Percentiles rank a stretch among this genome's conserved stretches.
These are phyloP conservation scores for Hibiscus tridactylites DNA, from an alignment of 345 rosid genomes.

Conservation along the genomic window DNA sequence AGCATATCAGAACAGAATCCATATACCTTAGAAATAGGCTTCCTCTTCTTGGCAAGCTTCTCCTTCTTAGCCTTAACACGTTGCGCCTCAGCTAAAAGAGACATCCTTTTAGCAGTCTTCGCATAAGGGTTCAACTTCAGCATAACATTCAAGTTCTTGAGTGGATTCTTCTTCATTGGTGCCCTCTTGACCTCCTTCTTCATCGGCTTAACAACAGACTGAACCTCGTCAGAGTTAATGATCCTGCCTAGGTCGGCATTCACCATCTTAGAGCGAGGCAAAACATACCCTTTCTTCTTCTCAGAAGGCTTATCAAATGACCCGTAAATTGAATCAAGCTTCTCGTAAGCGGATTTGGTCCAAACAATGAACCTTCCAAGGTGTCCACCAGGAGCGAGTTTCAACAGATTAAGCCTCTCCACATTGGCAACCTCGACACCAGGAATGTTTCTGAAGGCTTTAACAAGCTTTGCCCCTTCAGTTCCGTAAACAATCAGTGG, in stretches of 20 bases:
- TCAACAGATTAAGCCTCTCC: conserved; percentile 70
- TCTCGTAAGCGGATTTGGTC: conserved; percentile 91
- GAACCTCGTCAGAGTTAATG: conserved; percentile 93
- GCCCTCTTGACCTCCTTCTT: conserved; percentile 68
- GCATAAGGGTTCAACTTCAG: conserved; percentile 87
- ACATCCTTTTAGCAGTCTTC: conserved; percentile 91
- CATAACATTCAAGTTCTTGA: conserved; percentile 81
- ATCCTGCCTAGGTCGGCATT: conserved; percentile 88
- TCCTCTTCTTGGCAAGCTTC: conserved; percentile 86
- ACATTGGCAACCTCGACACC: conserved; percentile 89
- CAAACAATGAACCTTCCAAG: conserved; percentile 90
- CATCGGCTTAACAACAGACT: conserved; percentile 79
- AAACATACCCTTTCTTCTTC: conserved; percentile 83
- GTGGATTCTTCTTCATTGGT: conserved; percentile 88
- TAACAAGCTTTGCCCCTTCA: conserved; percentile 75
- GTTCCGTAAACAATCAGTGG: conserved; percentile 80
- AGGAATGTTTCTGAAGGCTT: conserved; percentile 86
- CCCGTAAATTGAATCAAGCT: conserved; percentile 81
- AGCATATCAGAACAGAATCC: not conserved
- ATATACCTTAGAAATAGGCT: conserved; percentile 57
- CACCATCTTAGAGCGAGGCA: conserved; percentile 87
- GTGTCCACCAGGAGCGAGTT: conserved; percentile 97
- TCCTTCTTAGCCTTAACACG: conserved; percentile 95
- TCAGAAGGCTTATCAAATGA: conserved; percentile 72
- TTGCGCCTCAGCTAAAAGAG: conserved; percentile 84